A percentile compares a stretch with the other conserved stretches of the same genome.
Conservation (phyloP, 2,329 filamentous ascomycete species). For the Fusarium bulbicola region DNA sequence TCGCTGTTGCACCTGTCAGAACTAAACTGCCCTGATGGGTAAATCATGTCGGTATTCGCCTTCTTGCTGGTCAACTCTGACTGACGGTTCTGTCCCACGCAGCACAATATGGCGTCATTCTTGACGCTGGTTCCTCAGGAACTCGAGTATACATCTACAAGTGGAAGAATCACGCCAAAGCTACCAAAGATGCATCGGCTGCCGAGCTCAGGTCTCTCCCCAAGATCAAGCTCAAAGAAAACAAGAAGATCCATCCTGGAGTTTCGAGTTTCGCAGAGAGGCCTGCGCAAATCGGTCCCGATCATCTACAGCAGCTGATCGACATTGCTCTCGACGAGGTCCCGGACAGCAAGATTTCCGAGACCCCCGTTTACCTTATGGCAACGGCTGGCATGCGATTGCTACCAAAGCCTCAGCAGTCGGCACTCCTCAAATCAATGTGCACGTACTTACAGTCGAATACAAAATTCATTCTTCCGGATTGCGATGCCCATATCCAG, state of each 20-base stretch:
- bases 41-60: conserved; percentile 48
- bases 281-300: conserved; percentile 78
- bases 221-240: conserved; percentile 83
- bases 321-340: conserved; percentile 84
- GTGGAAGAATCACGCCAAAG: conserved; percentile 82
- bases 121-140: conserved; percentile 97
- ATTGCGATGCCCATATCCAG: conserved; percentile 89
- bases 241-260: conserved; percentile 92
- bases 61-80: conserved; percentile 5
- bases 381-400: conserved; percentile 96
- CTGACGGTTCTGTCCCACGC: conserved; percentile 24
- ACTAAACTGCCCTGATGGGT: conserved; percentile 42
- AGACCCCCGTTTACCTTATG: conserved; percentile 94
- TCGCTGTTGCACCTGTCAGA: not conserved
- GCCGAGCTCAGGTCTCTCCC: conserved; percentile 72
- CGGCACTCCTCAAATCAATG: conserved; percentile 76
- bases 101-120: conserved; percentile 88
- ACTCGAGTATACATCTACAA: conserved; percentile 94
- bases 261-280: conserved; percentile 89
- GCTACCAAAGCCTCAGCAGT: conserved; percentile 77
- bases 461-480: conserved; percentile 85
- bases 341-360: conserved; percentile 76
- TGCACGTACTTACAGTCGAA: conserved; percentile 83
- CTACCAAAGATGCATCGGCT: conserved; percentile 60
- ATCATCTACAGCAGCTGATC: conserved; percentile 82